Evolutionary conservation across 768 basidiomycete species (phyloP).

Genomic region (Rossbeevera mucosa): DNA sequence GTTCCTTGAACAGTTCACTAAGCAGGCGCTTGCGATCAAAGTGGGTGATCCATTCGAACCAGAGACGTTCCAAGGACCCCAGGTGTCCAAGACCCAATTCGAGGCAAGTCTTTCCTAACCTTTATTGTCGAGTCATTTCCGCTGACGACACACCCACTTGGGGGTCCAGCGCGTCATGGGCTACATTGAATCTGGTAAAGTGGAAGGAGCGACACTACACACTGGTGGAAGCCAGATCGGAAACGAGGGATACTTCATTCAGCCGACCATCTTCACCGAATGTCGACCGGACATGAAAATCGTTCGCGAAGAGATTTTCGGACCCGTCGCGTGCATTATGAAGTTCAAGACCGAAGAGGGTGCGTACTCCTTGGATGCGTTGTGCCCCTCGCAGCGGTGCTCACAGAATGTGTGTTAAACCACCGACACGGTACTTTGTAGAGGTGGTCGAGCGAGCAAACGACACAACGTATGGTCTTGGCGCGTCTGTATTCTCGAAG

Average conservation of each 20-base stretch:
- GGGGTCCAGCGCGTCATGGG: slow-evolving; percentile 9
- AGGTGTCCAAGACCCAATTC: slow-evolving; percentile 10
- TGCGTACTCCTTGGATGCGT: not conserved
- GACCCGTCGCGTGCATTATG: slow-evolving; percentile 9
- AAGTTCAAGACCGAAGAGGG: slow-evolving; percentile 8
- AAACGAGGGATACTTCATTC: slow-evolving; percentile 9
- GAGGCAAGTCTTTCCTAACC: not conserved
- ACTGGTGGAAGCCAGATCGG: slow-evolving; percentile 2
- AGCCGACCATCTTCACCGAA: slow-evolving; percentile 10
- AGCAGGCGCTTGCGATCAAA: slow-evolving; percentile 7
- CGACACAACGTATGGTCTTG: slow-evolving; percentile 8
- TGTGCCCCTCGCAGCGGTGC: too few species aligned
- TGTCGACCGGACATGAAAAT: slow-evolving; percentile 10
- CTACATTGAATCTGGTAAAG: slow-evolving; percentile 9
- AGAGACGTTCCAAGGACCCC: slow-evolving; percentile 9
- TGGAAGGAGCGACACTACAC: slow-evolving; percentile 2
- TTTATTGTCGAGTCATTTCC: not conserved
- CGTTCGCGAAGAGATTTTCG: slow-evolving; percentile 11
- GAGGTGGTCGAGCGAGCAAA: slow-evolving; percentile 11
- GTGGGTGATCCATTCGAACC: slow-evolving; percentile 5
- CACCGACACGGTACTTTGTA: not conserved
- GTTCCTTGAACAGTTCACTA: slow-evolving; percentile 4
- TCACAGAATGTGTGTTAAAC: not conserved
- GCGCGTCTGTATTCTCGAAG: slow-evolving; percentile 8
- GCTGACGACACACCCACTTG: not conserved